Percentiles rank a stretch among this genome's conserved stretches.
Evolutionary conservation across 2,329 filamentous ascomycete genomes (phyloP).

Genomic region (Fusarium dimerum): DNA sequence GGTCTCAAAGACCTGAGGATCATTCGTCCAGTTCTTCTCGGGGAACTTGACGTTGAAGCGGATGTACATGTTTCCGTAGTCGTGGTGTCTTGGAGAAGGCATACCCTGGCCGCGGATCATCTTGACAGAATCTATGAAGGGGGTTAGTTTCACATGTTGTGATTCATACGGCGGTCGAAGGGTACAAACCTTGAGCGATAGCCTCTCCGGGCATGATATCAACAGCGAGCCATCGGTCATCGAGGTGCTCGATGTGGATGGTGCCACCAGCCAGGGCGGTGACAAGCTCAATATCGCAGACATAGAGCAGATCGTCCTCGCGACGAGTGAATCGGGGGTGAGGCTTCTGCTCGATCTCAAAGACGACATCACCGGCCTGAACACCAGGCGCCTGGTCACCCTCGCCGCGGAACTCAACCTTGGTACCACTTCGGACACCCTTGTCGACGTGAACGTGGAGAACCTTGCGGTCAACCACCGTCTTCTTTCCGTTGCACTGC

Average conservation of each 20-base stretch:
- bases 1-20: constrained; percentile 70
- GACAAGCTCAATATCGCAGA: constrained; percentile 92
- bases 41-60: constrained; percentile 99
- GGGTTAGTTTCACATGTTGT: constrained; percentile 22
- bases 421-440: constrained; percentile 90
- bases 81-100: constrained; percentile 94
- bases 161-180: neutral
- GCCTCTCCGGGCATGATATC: constrained; percentile 93
- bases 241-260: constrained; percentile 92
- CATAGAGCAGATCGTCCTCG: constrained; percentile 93
- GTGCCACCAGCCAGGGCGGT: constrained; percentile 91
- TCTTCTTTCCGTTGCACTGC: constrained; percentile 96
- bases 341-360: constrained; percentile 99
- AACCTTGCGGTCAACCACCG: constrained; percentile 93
- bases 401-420: constrained; percentile 95
- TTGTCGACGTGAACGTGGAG: constrained; percentile 97
- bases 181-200: constrained; percentile 78
- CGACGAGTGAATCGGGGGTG: constrained; percentile 93
- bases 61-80: constrained; percentile 94
- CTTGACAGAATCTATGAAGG: constrained; percentile 74
- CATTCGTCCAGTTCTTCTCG: constrained; percentile 68
- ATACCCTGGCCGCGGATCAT: constrained; percentile 96
- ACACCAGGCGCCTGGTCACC: constrained; percentile 95
- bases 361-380: constrained; percentile 92
- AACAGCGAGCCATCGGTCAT: constrained; percentile 94